Percentiles rank a stretch among this genome's conserved stretches.
Evolutionary conservation across 345 rosid genomes (phyloP).

Genomic region (Bretschneidera sinensis): DNA sequence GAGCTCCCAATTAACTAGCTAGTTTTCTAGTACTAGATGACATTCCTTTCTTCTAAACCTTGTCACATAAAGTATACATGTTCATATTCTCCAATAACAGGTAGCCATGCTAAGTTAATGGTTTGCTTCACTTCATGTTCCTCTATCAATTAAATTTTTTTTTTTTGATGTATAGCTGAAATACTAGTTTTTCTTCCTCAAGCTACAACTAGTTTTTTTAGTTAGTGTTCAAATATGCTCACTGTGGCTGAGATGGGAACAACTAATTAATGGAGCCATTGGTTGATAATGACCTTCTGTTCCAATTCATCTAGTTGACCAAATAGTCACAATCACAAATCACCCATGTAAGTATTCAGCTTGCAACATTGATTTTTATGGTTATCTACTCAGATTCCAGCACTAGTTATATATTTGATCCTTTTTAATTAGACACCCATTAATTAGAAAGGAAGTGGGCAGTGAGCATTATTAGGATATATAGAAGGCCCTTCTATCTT

Average conservation of each 20-base stretch:
- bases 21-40: conserved; percentile 11
- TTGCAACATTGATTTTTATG: conserved; percentile 10
- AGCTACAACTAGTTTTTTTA: too few relatives aligned
- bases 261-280: conserved; percentile 5
- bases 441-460: neutral
- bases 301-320: neutral
- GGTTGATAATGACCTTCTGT: too few relatives aligned
- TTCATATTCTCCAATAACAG: too few relatives aligned
- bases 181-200: too few relatives aligned
- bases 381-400: conserved; percentile 16
- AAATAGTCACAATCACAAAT: neutral
- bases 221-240: too few relatives aligned
- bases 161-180: too few relatives aligned
- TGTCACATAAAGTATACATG: neutral
- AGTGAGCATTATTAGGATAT: neutral
- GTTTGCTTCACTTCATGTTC: too few relatives aligned
- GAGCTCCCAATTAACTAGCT: conserved; percentile 5
- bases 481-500: conserved; percentile 6
- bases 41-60: conserved; percentile 21
- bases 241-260: neutral
- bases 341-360: neutral
- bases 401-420: neutral
- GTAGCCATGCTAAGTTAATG: too few relatives aligned
- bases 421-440: conserved; percentile 2
- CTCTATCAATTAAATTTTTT: too few relatives aligned